Conservation (phyloP, 2,329 filamentous ascomycete species). For the Trichoderma asperellum region DNA sequence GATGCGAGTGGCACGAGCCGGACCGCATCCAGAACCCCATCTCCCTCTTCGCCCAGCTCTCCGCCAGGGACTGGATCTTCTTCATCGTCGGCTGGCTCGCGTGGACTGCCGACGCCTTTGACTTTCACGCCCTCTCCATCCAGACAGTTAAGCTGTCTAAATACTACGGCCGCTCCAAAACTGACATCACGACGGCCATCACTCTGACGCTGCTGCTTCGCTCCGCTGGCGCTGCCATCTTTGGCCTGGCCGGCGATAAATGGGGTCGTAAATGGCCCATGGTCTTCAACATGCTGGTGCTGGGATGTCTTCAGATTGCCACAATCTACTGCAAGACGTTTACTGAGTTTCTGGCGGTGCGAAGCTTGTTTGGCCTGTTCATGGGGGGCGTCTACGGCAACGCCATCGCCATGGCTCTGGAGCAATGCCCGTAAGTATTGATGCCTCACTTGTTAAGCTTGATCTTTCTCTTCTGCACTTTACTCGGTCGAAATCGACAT, state of each 20-base stretch:
- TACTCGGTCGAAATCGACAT: neutral
- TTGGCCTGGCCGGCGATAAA: conserved; percentile 77
- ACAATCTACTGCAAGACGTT: conserved; percentile 79
- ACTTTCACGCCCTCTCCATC: conserved; percentile 80
- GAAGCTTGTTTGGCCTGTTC: conserved; percentile 74
- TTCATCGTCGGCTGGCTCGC: conserved; percentile 74
- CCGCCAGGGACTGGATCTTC: conserved; percentile 71
- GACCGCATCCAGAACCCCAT: conserved; percentile 72
- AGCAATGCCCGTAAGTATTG: conserved; percentile 66
- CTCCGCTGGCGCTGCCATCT: conserved; percentile 73
- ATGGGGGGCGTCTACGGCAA: conserved; percentile 84
- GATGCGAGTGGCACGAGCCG: conserved; percentile 69
- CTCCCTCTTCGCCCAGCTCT: conserved; percentile 67
- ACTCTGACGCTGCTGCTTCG: conserved; percentile 75
- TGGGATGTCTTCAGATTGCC: conserved; percentile 69
- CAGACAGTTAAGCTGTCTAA: conserved; percentile 71
- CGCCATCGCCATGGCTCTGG: conserved; percentile 76
- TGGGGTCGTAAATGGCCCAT: conserved; percentile 85
- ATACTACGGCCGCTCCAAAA: conserved; percentile 57
- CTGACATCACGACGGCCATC: conserved; percentile 74
- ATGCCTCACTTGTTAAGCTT: neutral
- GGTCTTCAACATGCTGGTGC: conserved; percentile 76
- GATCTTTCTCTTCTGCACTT: too few species aligned
- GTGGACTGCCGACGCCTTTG: conserved; percentile 83
- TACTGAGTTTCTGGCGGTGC: conserved; percentile 72